These are phyloP conservation scores for Chlamydomonas reinhardtii DNA, from an alignment of 163 green algal genomes.

Conservation along the genomic window DNA sequence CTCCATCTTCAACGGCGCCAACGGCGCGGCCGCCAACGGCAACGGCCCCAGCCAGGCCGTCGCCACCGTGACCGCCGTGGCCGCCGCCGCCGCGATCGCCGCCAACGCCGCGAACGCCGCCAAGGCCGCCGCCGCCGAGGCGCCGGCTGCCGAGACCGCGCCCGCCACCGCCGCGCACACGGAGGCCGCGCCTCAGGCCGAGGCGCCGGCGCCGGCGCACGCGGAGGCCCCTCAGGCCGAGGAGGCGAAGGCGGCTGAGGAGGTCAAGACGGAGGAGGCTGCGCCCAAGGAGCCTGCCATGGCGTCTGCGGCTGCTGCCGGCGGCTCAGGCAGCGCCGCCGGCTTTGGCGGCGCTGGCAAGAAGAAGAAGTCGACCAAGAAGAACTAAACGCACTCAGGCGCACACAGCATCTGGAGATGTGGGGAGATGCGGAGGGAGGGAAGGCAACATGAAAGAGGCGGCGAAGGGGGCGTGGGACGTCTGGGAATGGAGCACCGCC, in stretches of 20 bases:
- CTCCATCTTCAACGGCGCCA: background rate
- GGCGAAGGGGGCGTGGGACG: too few species aligned
- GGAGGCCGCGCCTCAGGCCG: too few species aligned
- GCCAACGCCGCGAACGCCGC: background rate
- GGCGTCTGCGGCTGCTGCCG: background rate
- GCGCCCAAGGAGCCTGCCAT: background rate
- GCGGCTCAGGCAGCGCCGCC: background rate
- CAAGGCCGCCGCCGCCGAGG: background rate
- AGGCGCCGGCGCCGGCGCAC: too few species aligned
- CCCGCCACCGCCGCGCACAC: background rate
- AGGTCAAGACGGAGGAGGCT: background rate
- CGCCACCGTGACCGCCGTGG: conserved; percentile 17
- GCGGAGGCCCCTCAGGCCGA: background rate
- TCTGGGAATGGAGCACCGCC: too few species aligned
- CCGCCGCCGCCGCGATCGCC: background rate
- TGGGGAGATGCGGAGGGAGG: too few species aligned
- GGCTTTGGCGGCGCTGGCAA: background rate
- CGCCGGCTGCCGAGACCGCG: background rate
- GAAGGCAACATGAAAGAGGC: too few species aligned
- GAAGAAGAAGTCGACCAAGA: conserved; percentile 13
- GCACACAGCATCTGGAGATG: background rate
- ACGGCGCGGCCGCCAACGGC: background rate
- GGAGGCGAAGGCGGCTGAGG: background rate
- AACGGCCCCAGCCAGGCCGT: background rate
- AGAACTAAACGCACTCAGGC: conserved; percentile 1